Evolutionary conservation across 495 filamentous ascomycete genomes (phyloP), one percentile per base, ranked within the genome.

Genomic region (Pseudevernia furfuracea): DNA sequence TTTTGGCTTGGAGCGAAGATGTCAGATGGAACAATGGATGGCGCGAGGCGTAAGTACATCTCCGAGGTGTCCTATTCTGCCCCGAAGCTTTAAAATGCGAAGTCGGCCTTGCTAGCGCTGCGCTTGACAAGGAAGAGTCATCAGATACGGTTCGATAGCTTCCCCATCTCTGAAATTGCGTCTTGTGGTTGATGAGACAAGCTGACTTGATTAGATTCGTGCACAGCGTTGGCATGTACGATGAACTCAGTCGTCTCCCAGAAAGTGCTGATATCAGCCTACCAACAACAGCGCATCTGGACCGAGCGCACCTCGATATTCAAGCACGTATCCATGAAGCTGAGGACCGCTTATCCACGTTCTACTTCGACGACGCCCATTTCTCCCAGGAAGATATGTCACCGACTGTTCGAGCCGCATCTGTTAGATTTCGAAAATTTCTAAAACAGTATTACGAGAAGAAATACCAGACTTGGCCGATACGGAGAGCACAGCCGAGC

Each of bases 211-310:
- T 23, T 6, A 61, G 53, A 6, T 89, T 86, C 69, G 77, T 84
- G 14, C 87, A 89, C 62, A 82, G 81, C 62, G 82, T 79, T n/a
- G 87, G 87, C 14, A 83, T 87, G 84, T 87, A 81, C 71, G 75
- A 76, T 48, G 34, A 32, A 15, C 19, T 68, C 21, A 34, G 38
- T 10, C 11, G 36, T 53, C 28, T 68, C 21, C 61, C 30, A 37
- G 66, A 68, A 32, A 52, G 63, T 48, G 49, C 38, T 5, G 72
- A 76, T 60, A 72, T 89, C 59, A 84, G 83, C 1, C 79, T 80
- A 1, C 80, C 85, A 52, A 86, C 87, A 5, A 80, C 80, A 30
- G 81, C 84, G 0, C 78, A 87, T 8, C 77, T 89, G 1, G 82
- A 86, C 44, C 77, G 84, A 23, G 81, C 82, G 5, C 82, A 75